A percentile compares a stretch with the other conserved stretches of the same genome.
These are phyloP conservation scores for Penicillium sp. DNA, from an alignment of 2,329 filamentous ascomycete species.

Conservation along the genomic window DNA sequence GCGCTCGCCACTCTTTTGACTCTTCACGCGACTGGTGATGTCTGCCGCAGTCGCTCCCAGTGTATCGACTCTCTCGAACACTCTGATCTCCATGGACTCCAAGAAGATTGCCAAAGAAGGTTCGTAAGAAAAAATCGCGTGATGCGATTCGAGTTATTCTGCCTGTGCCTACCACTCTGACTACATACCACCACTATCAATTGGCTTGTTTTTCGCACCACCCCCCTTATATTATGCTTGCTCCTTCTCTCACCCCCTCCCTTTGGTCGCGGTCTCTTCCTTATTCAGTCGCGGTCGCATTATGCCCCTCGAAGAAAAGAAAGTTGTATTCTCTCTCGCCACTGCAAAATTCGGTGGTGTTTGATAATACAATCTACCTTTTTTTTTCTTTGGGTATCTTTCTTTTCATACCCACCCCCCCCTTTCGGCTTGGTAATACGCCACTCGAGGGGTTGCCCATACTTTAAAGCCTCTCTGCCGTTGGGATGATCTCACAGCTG, in stretches of 20 bases:
- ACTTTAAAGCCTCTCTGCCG: conserved; percentile 29
- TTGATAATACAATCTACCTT: neutral
- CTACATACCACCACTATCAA: neutral
- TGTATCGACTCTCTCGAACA: conserved; percentile 36
- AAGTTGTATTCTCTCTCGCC: neutral
- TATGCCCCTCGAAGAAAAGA: neutral
- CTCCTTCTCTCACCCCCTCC: neutral
- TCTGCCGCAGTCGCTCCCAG: conserved; percentile 44
- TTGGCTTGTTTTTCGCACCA: neutral
- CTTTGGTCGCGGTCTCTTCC: neutral
- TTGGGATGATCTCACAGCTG: conserved; percentile 41
- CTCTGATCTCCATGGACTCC: conserved; percentile 46
- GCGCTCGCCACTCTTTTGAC: conserved; percentile 17
- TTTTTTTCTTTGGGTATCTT: neutral
- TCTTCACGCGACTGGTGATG: conserved; percentile 30
- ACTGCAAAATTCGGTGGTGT: neutral
- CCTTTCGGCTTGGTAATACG: conserved; percentile 35
- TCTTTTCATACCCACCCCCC: conserved; percentile 15
- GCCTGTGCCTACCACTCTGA: neutral
- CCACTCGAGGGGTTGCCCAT: conserved; percentile 27
- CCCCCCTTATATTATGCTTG: neutral
- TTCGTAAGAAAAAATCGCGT: conserved; percentile 28
- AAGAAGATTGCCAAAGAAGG: conserved; percentile 45
- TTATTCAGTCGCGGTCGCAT: conserved; percentile 1
- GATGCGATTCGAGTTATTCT: neutral